These are phyloP conservation scores for Calonectria montana DNA, from an alignment of 2,329 filamentous ascomycete species.

Conservation along the genomic window DNA sequence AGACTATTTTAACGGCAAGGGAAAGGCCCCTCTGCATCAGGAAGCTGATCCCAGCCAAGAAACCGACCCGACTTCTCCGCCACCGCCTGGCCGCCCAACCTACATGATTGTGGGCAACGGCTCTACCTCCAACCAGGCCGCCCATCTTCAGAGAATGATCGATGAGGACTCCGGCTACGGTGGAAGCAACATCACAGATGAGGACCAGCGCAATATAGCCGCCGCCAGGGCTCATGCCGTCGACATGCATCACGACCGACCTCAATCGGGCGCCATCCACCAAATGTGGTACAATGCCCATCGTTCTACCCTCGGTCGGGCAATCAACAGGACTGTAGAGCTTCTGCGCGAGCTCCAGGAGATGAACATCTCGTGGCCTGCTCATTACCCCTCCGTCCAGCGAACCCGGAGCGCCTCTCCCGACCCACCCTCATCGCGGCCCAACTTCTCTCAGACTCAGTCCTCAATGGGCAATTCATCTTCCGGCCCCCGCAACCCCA, in stretches of 20 bases:
- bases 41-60: conserved; percentile 42
- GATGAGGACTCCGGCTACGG: conserved; percentile 94
- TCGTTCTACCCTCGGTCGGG: conserved; percentile 84
- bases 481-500: conserved; percentile 56
- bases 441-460: conserved; percentile 72
- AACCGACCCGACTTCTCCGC: conserved; percentile 41
- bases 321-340: conserved; percentile 88
- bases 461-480: conserved; percentile 66
- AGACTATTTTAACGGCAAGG: conserved; percentile 67
- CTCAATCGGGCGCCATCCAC: conserved; percentile 84
- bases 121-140: conserved; percentile 82
- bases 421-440: conserved; percentile 64
- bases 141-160: conserved; percentile 82
- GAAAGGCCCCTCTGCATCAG: conserved; percentile 56
- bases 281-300: conserved; percentile 97
- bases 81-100: conserved; percentile 59
- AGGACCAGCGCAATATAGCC: conserved; percentile 63
- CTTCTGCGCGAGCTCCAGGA: conserved; percentile 85
- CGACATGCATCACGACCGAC: conserved; percentile 54
- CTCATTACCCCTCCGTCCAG: conserved; percentile 90
- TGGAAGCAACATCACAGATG: conserved; percentile 80
- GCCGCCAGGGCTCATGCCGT: conserved; percentile 59
- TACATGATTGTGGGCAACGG: conserved; percentile 93
- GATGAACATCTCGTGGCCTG: conserved; percentile 93
- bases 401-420: conserved; percentile 61